Base-by-base conservation (phyloP, 1,139 yeast species). In the Suhomyces terraborum region DNA sequence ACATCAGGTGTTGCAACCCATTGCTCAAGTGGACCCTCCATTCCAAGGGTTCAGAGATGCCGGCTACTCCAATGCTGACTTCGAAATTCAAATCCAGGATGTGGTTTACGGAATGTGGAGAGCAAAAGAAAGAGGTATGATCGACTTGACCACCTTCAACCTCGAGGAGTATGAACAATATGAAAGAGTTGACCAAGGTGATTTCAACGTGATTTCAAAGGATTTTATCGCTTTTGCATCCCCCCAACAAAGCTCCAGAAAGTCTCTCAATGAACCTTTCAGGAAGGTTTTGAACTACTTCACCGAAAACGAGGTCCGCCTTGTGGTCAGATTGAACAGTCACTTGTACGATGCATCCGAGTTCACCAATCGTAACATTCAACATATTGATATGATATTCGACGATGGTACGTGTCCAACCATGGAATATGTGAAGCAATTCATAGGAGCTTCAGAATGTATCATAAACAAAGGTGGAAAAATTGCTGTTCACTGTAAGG, bases 321-420 rank as follows among this genome's bases (percentile, higher is more conserved):
- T 93, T 52, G 98, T 93, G 10, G 96, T 93, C 9, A 77, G 98
- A 56, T 76, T 93, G 46, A 93, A 93, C 62, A 88, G 96, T 1
- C 96, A 88, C 55, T 73, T 93, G 41, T 93, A 93, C 66, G 94
- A 91, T 57, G 82, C 85, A 41, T 69, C 69, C 28, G 95, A 91
- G 59, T 93, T 93, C 60, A 87, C 86, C 49, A 82, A 81, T 50
- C 73, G 88, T 44, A 91, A 87, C 7, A 88, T 93, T 51, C 84
- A 86, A 55, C 98, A 93, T 61, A 72, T 91, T 28, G 98, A 93
- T 61, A 84, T 93, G 87, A 87, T 93, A 34, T 93, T 93, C 62
- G 98, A 93, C 55, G 98, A 93, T 63, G 98, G 98, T 21, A 91
- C 98, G 1, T 93, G 98, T 59, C 98, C 98, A 9, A 87, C 95